Conservation (phyloP, 129 eudicot species). For the Tagetes patula region DNA sequence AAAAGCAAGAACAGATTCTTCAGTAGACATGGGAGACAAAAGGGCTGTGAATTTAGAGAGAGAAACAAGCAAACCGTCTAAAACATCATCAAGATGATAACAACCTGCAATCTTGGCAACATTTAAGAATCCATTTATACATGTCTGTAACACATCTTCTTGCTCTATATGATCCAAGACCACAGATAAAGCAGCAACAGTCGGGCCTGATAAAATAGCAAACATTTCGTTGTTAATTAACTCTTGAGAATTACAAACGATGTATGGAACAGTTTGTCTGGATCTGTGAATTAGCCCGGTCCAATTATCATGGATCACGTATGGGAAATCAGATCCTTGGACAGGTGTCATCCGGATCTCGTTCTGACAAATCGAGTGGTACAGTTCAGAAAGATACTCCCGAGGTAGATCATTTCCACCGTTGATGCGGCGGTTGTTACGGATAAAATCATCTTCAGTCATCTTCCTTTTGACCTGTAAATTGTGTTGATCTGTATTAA, state of each 20-base stretch:
- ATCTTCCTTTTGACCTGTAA: constrained; percentile 75
- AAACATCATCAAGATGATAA: constrained; percentile 53
- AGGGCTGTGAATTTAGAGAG: constrained; percentile 65
- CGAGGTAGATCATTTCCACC: constrained; percentile 76
- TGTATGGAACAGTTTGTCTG: constrained; percentile 47
- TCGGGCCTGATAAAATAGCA: constrained; percentile 63
- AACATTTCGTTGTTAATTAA: constrained; percentile 64
- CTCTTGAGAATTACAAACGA: constrained; percentile 47
- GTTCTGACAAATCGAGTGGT: constrained; percentile 57
- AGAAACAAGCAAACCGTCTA: constrained; percentile 66
- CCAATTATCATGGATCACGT: constrained; percentile 59
- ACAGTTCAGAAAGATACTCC: constrained; percentile 60
- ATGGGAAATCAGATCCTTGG: constrained; percentile 41
- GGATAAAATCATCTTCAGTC: constrained; percentile 76
- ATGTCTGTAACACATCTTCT: constrained; percentile 60
- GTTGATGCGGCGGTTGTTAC: constrained; percentile 68
- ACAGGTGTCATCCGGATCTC: constrained; percentile 67
- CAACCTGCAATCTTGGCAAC: constrained; percentile 59
- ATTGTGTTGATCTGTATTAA: constrained; percentile 75
- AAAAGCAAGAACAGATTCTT: constrained; percentile 48
- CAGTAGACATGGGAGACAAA: constrained; percentile 50
- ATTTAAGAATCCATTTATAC: constrained; percentile 59
- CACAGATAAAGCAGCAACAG: constrained; percentile 76
- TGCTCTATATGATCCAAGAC: constrained; percentile 67
- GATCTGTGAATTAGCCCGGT: constrained; percentile 59